Conservation (phyloP, 1,139 yeast genomes). For the Zygosaccharomyces sapae region DNA sequence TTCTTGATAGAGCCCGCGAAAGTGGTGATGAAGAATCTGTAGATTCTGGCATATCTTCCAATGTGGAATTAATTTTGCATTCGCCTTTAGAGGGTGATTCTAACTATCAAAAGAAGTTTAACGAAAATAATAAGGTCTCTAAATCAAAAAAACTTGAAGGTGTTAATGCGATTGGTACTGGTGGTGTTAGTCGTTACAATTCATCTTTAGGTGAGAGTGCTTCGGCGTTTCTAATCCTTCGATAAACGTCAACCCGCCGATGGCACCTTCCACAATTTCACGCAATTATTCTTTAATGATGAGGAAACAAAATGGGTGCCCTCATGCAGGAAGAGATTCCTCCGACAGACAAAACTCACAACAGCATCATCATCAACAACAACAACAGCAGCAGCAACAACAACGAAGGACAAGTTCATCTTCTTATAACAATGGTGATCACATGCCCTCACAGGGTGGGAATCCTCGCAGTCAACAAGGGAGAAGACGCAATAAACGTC, state of each 20-base stretch:
- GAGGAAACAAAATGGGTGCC: conserved; percentile 8
- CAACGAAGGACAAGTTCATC: conserved; percentile 4
- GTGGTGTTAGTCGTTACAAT: neutral
- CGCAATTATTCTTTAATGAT: conserved; percentile 14
- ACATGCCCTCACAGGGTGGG: conserved; percentile 6
- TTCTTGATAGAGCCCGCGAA: conserved; percentile 1
- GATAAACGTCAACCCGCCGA: conserved; percentile 20
- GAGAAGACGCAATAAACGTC: conserved; percentile 12
- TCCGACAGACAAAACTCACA: conserved; percentile 1
- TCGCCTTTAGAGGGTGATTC: conserved; percentile 12
- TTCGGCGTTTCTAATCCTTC: conserved; percentile 15
- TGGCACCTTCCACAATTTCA: conserved; percentile 21
- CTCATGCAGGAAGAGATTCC: neutral
- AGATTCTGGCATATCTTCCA: conserved; percentile 19
- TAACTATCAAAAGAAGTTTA: neutral
- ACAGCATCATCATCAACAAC: too few relatives aligned
- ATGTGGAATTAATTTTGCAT: conserved; percentile 27
- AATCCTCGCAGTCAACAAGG: conserved; percentile 1
- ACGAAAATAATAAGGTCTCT: neutral
- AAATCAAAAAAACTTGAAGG: neutral
- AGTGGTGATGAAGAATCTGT: conserved; percentile 12
- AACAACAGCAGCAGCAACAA: neutral
- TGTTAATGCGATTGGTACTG: neutral
- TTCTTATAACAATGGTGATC: conserved; percentile 1
- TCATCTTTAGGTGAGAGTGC: conserved; percentile 7